Evolutionary conservation across 1,139 yeast species (phyloP), one percentile per base, ranked within the genome.

Genomic region (Pichia sp.): DNA sequence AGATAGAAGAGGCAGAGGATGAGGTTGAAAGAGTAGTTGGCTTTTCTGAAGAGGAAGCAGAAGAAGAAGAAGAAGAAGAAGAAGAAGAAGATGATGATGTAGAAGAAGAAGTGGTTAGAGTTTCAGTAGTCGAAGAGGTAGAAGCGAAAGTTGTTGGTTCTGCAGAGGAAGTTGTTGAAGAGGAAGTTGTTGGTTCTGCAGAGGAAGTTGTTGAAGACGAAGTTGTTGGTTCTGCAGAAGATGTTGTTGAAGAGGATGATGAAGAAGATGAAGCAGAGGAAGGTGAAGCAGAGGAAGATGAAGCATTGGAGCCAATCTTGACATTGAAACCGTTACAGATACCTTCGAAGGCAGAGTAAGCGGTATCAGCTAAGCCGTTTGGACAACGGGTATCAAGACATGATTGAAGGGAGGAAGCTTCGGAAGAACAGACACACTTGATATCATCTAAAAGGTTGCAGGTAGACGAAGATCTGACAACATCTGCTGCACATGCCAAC

Each of bases 401-500:
- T 41, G 64, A 50, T 58, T 77, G 64, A 53, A 84, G 65, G 31
- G 71, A 66, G 44, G 62, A 47, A 47, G 69, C 64, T 52, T 79
- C 74, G 42, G 65, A 64, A 34, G 71, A 63, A 64, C 91, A 81
- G 53, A 83, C 66, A 69, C 95, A 84, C 40, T 63, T 54, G 50
- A 83, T 67, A 58, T 79, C 77, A 59, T 72, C 73, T 60, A 84
- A 66, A 43, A 78, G 68, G 44, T 66, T 53, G 62, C 89, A 80
- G 36, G 67, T 55, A 39, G 77, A 64, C 36, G 74, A 68, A n/a
- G 60, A 53, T 59, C 72, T 74, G 53, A 75, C 69, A 41, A 82
- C 88, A 56, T 77, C 72, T 42, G 84, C 72, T 45, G 84, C 91
- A 74, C 95, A 86, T 36, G 95, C 94, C 61, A 86, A 71, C 52